phyloP scores from a whole-genome alignment of 2,329 filamentous ascomycete genomes.

The Aspergillus awamori region DNA sequence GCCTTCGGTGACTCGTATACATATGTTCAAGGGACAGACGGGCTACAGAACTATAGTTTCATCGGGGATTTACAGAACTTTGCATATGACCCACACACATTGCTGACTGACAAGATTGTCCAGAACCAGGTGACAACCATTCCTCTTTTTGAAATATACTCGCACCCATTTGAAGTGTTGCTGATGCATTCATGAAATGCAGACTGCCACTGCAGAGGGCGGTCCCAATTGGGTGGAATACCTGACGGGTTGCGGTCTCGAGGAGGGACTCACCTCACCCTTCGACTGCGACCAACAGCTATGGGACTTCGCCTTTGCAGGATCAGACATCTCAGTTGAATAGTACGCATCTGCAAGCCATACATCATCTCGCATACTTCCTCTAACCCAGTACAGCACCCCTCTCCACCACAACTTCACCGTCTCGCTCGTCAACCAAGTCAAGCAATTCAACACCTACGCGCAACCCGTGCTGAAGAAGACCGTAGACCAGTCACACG shows the following conservation, averaged over 20 bases:
- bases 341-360: constrained; percentile 32
- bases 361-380: background rate
- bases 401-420: constrained; percentile 57
- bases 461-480: constrained; percentile 45
- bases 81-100: constrained; percentile 47
- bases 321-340: constrained; percentile 52
- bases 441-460: constrained; percentile 52
- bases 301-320: constrained; percentile 62
- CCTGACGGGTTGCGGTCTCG: constrained; percentile 55
- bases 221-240: constrained; percentile 60
- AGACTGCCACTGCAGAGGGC: constrained; percentile 54
- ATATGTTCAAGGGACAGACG: constrained; percentile 57
- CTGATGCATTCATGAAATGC: background rate
- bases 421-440: constrained; percentile 54
- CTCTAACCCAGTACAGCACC: constrained; percentile 35
- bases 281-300: constrained; percentile 51
- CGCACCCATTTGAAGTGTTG: background rate
- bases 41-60: constrained; percentile 56
- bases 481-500: constrained; percentile 35
- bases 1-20: constrained; percentile 42
- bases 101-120: constrained; percentile 54
- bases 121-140: constrained; percentile 47
- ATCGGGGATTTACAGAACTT: constrained; percentile 57
- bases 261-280: constrained; percentile 49
- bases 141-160: background rate